These are phyloP conservation scores for Alternaria hordeiaustralica DNA, from an alignment of 2,329 filamentous ascomycete species.

Conservation along the genomic window DNA sequence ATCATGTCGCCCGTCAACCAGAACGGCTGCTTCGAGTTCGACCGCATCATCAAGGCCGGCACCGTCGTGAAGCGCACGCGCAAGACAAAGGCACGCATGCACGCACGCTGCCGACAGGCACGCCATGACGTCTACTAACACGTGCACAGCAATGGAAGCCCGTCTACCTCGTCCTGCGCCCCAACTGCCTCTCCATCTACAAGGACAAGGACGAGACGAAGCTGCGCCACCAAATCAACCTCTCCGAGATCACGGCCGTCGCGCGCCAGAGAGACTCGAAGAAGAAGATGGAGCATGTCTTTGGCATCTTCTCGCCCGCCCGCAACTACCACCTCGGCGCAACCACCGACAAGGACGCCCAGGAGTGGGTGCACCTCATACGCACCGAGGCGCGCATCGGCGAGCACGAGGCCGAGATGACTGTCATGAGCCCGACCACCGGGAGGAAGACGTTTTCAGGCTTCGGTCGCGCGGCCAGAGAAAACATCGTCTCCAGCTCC, in stretches of 20 bases:
- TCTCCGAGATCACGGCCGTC: constrained; percentile 90
- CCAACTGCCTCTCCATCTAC: constrained; percentile 90
- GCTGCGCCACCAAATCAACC: constrained; percentile 83
- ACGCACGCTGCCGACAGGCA: not conserved
- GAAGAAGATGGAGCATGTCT: constrained; percentile 83
- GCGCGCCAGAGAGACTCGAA: constrained; percentile 89
- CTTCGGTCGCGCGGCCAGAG: constrained; percentile 44
- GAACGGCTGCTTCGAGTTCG: constrained; percentile 94
- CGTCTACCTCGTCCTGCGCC: constrained; percentile 86
- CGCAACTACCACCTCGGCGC: constrained; percentile 93
- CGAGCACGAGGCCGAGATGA: constrained; percentile 85
- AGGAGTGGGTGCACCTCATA: constrained; percentile 86
- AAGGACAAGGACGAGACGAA: constrained; percentile 90
- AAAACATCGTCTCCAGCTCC: constrained; percentile 52
- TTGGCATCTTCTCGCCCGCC: constrained; percentile 89
- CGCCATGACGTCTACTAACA: constrained; percentile 13
- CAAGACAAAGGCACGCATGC: constrained; percentile 69
- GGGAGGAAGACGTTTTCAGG: constrained; percentile 56
- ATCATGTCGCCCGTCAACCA: constrained; percentile 87
- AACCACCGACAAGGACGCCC: constrained; percentile 72
- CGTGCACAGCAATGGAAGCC: constrained; percentile 80
- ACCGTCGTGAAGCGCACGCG: constrained; percentile 86
- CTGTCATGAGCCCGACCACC: constrained; percentile 70
- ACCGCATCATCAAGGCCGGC: constrained; percentile 89
- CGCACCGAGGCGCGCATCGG: constrained; percentile 81